Conservation (phyloP, 2,329 filamentous ascomycete species). For the Colletotrichum sojae region DNA sequence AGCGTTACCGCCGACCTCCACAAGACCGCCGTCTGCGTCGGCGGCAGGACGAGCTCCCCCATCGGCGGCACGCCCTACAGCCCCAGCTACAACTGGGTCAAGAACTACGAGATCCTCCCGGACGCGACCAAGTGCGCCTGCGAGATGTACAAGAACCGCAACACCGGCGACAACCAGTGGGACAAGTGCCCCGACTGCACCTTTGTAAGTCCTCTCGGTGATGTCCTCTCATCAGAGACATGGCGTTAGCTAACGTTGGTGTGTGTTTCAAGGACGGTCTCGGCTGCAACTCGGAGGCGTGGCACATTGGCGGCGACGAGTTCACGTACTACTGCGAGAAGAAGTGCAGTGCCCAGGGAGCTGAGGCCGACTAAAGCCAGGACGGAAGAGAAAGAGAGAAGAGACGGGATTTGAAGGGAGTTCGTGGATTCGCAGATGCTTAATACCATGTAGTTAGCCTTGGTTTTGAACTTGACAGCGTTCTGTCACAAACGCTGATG, state of each 20-base stretch:
- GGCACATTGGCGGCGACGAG: constrained; percentile 41
- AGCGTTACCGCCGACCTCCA: constrained; percentile 21
- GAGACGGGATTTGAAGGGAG: not conserved
- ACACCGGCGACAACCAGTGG: constrained; percentile 42
- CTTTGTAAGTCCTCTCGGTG: constrained; percentile 2
- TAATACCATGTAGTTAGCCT: not conserved
- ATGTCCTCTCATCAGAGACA: accelerated
- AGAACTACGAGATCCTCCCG: constrained; percentile 34
- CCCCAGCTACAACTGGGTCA: constrained; percentile 32
- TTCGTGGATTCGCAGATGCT: not conserved
- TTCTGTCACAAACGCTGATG: not conserved
- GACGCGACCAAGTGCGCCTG: constrained; percentile 41
- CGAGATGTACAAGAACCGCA: constrained; percentile 37
- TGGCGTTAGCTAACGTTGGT: accelerated
- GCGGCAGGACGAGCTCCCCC: not conserved
- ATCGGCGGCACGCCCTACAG: constrained; percentile 30
- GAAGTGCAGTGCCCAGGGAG: constrained; percentile 38
- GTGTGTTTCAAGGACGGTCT: not conserved
- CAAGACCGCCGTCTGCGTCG: constrained; percentile 16
- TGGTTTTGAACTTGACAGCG: not conserved
- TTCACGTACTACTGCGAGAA: constrained; percentile 40
- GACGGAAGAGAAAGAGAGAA: not conserved
- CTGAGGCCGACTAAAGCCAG: constrained; percentile 27
- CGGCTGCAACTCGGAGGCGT: constrained; percentile 31
- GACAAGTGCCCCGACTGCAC: constrained; percentile 42